Base-by-base conservation (phyloP, 257 asterid genomes). In the Solanum habrochaites region DNA sequence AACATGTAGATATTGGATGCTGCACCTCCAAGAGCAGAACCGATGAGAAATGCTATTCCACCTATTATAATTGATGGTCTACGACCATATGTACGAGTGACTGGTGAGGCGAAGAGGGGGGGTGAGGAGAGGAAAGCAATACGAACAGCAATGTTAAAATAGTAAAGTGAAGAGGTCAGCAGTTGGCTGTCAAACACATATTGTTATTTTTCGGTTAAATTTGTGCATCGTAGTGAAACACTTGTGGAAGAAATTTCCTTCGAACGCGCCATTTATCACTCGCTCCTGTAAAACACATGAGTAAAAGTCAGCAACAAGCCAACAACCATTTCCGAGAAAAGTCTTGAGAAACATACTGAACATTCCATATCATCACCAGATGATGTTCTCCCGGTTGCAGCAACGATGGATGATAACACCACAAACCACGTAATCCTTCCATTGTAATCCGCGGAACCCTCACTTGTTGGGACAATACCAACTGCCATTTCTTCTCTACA, bases 61-160 rank as follows among this genome's bases (percentile, higher is more conserved):
- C 94, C 96, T 3, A 91, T 31, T 66, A 91, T 73, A 29, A 92
- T 93, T 58, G 96, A 90, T 16, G 89, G 81, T 83, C 74, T 91
- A 62, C 95, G 94, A 5, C 96, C 96, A 77, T 82, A 92, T 13
- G 77, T 85, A 31, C 90, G 90, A 29, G 96, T 93, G 67, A 93
- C 86, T 5, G 87, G 60, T 4, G 94, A 90, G 11, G 96, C 96
- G 32, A 92, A 72, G 87, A 93, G 85, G 11, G 95, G n/a, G n/a
- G 87, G 60, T 4, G 94, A 90, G 11, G 96, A 72, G 87, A 93
- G 85, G 11, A 94, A 90, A 25, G 95, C 88, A 64, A 90, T n/a
- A 12, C 92, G 93, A 40, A 92, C 96, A 70, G 95, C 94, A 39
- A 92, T 86, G 78, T 92, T 91, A n/a, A 92, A 92, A 2, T 93